A percentile compares a stretch with the other conserved stretches of the same genome.
Conservation (phyloP, 2,329 filamentous ascomycete genomes). For the Teratosphaeria zuluensis region DNA sequence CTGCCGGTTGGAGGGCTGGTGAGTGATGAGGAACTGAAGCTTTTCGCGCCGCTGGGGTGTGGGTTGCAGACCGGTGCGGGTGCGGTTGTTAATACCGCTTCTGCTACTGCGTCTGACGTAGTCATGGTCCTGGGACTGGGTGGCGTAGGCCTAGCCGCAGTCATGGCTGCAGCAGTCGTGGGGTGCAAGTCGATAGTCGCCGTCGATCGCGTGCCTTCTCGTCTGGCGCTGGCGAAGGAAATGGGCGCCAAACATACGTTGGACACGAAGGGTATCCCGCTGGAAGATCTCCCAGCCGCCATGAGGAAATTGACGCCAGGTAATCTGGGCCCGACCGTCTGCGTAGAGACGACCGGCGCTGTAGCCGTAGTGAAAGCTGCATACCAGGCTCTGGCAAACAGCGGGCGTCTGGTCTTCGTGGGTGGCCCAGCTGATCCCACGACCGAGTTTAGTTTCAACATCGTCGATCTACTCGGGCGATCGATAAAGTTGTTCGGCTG, state of each 20-base stretch:
- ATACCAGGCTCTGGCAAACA: background rate
- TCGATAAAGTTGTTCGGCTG: background rate
- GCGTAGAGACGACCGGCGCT: background rate
- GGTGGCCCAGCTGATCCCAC: background rate
- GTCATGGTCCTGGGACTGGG: constrained; percentile 17
- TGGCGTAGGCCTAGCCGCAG: constrained; percentile 22
- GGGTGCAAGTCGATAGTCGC: constrained; percentile 29
- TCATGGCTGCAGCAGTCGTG: constrained; percentile 26
- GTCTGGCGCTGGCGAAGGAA: constrained; percentile 27
- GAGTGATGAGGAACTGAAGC: constrained; percentile 13
- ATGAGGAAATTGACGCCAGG: background rate
- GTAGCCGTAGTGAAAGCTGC: background rate
- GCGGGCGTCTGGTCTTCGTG: background rate
- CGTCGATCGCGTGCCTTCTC: constrained; percentile 25
- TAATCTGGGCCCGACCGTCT: background rate
- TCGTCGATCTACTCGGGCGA: background rate
- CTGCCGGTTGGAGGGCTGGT: constrained; percentile 9
- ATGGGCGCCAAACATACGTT: constrained; percentile 32
- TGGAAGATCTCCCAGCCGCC: background rate
- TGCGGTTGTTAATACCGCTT: constrained; percentile 16
- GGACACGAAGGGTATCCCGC: constrained; percentile 9
- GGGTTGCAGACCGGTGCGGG: constrained; percentile 20
- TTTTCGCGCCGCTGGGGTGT: constrained; percentile 18
- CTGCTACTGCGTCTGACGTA: constrained; percentile 11
- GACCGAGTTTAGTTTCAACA: background rate